A percentile compares a stretch with the other conserved stretches of the same genome.
These are phyloP conservation scores for Cyclostephanos tholiformis DNA, from an alignment of 108 stramenopile species.

Conservation along the genomic window DNA sequence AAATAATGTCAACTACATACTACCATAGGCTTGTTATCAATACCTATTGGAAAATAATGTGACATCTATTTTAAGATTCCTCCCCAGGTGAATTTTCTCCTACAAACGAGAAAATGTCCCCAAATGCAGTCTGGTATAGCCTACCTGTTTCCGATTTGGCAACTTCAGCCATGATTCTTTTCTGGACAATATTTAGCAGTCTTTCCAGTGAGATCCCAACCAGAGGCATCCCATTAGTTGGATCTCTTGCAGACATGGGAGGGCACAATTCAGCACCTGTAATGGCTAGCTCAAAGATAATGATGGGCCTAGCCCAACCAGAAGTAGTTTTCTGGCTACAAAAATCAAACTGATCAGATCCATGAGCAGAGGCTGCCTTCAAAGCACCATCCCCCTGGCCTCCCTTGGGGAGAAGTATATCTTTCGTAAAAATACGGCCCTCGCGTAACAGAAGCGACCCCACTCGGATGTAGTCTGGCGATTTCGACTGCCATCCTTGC, in stretches of 20 bases:
- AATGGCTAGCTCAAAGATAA: slow-evolving; percentile 41
- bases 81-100: slow-evolving; percentile 15
- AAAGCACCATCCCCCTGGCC: slow-evolving; percentile 13
- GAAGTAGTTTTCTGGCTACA: not conserved
- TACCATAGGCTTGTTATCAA: too few relatives aligned
- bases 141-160: slow-evolving; percentile 52
- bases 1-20: too few relatives aligned
- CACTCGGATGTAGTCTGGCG: slow-evolving; percentile 36
- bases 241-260: slow-evolving; percentile 44
- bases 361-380: not conserved
- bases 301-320: slow-evolving; percentile 46
- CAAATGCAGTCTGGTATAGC: slow-evolving; percentile 49
- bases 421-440: slow-evolving; percentile 49
- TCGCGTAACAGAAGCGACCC: slow-evolving; percentile 44
- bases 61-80: slow-evolving; percentile 5
- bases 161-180: slow-evolving; percentile 43
- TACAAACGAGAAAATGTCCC: slow-evolving; percentile 47
- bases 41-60: too few relatives aligned
- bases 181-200: slow-evolving; percentile 41
- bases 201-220: slow-evolving; percentile 48
- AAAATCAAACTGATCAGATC: not conserved
- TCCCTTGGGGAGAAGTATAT: slow-evolving; percentile 24
- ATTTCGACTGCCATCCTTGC: slow-evolving; percentile 29
- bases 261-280: slow-evolving; percentile 47
- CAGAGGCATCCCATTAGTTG: slow-evolving; percentile 34